Percentiles rank a stretch among this genome's conserved stretches.
Conservation (phyloP, 257 asterid genomes). For the Haberlea rhodopensis region DNA sequence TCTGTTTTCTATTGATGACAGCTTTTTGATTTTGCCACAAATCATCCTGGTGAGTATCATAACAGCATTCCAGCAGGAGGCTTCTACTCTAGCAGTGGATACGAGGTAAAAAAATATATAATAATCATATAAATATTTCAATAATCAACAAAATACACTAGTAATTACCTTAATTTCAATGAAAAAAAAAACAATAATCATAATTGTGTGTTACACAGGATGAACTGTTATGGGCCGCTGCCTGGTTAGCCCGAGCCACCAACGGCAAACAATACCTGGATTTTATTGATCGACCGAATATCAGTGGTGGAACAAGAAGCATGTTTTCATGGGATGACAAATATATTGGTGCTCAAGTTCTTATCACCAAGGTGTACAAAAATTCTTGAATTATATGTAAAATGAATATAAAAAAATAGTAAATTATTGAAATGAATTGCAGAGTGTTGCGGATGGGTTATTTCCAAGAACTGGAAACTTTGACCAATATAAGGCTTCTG, state of each 20-base stretch:
- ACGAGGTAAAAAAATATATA: conserved; percentile 34
- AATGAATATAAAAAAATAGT: too few relatives aligned
- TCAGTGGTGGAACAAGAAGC: conserved; percentile 43
- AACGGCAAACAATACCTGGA: conserved; percentile 24
- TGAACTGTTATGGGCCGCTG: conserved; percentile 68
- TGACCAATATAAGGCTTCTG: conserved; percentile 27
- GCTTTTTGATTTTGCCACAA: conserved; percentile 55
- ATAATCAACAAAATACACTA: background rate
- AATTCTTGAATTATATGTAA: too few relatives aligned
- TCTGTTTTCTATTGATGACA: conserved; percentile 13
- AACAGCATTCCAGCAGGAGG: conserved; percentile 42
- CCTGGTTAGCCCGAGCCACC: conserved; percentile 58
- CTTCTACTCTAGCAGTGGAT: conserved; percentile 54
- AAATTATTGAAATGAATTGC: background rate
- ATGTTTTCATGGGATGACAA: conserved; percentile 73
- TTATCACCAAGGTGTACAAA: conserved; percentile 44
- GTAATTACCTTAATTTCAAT: too few relatives aligned
- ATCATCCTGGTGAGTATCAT: conserved; percentile 39
- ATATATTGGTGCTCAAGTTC: conserved; percentile 47
- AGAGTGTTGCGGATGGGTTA: conserved; percentile 37
- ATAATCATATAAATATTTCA: background rate
- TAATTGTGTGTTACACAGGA: conserved; percentile 33
- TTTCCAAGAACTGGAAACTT: conserved; percentile 26
- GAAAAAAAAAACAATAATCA: background rate
- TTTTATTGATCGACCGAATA: conserved; percentile 22